Evolutionary conservation across 2,329 filamentous ascomycete species (phyloP), one percentile per base, ranked within the genome.

Genomic region (Aspergillus fumigatus): DNA sequence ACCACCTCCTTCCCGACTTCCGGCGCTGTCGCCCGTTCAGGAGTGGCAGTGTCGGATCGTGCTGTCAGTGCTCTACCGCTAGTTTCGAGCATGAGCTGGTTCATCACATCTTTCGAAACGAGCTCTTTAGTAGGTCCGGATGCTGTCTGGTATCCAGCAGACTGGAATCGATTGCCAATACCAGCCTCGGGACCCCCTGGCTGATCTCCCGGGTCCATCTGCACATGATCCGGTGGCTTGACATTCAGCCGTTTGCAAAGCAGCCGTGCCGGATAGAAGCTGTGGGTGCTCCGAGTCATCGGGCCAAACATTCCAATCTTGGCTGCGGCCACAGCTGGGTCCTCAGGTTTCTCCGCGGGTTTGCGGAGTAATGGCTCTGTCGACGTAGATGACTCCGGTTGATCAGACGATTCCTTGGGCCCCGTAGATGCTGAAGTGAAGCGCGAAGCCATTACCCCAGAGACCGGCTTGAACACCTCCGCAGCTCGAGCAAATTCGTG

Each of bases 191-290:
- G 51, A 59, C 74, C 63, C 70, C 78, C 69, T 10, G 67, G 59
- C 19, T 67, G 70, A 54, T 72, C 70, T 17, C 72, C 76, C 0
- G 79, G 72, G 45, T 87, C 82, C 35, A 80, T 75, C 65, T 84
- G 82, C 32, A 88, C 85, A 70, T 91, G 83, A 9, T 82, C 80
- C 0, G 92, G 91, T 8, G 88, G 84, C 58, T 82, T 85, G n/a
- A 97, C 88, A 64, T 92, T 92, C 75, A 99, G 96, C 8, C 94
- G 83, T 72, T 97, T 99, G 76, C 93, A 97, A n/a, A 97, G 75
- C 43, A 99, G 75, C 54, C 92, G 81, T 1, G 88, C 87, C 0
- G 94, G 94, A 64, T 87, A 87, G 73, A 96, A 97, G 4, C 86
- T 83, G 7, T 84, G 73, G 0, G 81, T 79, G 23, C 81, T 85